Conservation (phyloP, 2,329 filamentous ascomycete species). For the Colletotrichum sp. region DNA sequence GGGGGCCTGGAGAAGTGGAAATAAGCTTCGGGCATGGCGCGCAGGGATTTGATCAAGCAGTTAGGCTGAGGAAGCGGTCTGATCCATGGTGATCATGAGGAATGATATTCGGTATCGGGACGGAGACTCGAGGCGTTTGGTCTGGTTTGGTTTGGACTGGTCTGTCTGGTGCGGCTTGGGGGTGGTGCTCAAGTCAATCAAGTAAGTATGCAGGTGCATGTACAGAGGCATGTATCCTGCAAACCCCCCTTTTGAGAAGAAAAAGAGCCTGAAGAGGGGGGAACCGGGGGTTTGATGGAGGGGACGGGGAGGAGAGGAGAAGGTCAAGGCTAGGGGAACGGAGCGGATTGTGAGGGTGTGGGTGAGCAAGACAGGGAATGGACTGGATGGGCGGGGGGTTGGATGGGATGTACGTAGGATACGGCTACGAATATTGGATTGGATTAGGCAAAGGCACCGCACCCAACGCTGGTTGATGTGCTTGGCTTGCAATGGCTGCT, state of each 20-base stretch:
- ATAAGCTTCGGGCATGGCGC: constrained; percentile 19
- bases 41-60: constrained; percentile 4
- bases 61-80: constrained; percentile 12
- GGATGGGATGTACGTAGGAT: background rate
- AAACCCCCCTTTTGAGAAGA: background rate
- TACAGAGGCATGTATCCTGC: background rate
- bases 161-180: background rate
- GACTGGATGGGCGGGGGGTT: background rate
- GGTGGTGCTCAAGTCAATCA: background rate
- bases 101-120: background rate
- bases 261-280: background rate
- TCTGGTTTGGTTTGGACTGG: background rate
- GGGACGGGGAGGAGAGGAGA: background rate
- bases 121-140: constrained; percentile 7
- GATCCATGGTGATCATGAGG: constrained; percentile 1
- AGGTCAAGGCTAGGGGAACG: background rate
- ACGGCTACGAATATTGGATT: background rate
- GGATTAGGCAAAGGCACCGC: background rate
- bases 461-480: background rate
- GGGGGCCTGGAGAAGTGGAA: constrained; percentile 6
- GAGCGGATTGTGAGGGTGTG: background rate
- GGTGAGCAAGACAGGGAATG: constrained; percentile 1
- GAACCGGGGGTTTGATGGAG: background rate
- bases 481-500: background rate
- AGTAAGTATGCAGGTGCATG: background rate